phyloP scores from a whole-genome alignment of 2,329 filamentous ascomycete species.

The Fusarium virguliforme region DNA sequence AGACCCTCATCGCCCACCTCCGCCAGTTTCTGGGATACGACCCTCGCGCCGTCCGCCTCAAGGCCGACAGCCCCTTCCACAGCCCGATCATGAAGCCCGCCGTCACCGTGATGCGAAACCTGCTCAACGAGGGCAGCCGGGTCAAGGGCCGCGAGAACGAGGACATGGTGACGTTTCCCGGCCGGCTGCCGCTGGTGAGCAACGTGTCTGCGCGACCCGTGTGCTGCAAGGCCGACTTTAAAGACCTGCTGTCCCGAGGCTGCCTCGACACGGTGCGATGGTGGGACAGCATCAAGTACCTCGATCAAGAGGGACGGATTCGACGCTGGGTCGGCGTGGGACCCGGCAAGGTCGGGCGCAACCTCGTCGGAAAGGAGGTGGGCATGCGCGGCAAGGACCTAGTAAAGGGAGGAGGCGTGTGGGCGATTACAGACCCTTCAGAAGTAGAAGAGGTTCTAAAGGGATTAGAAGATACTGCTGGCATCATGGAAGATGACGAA shows the following conservation, averaged over 20 bases:
- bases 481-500: slow-evolving; percentile 66
- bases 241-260: slow-evolving; percentile 83
- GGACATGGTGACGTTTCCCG: slow-evolving; percentile 83
- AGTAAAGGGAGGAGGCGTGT: slow-evolving; percentile 91
- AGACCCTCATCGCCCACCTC: slow-evolving; percentile 85
- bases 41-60: slow-evolving; percentile 87
- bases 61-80: slow-evolving; percentile 92
- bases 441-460: slow-evolving; percentile 80
- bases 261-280: slow-evolving; percentile 94
- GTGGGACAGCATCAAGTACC: slow-evolving; percentile 93
- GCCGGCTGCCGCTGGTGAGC: slow-evolving; percentile 82
- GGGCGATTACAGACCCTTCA: slow-evolving; percentile 87
- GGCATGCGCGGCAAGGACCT: slow-evolving; percentile 85
- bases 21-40: slow-evolving; percentile 93
- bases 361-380: slow-evolving; percentile 95
- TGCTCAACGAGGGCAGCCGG: slow-evolving; percentile 74
- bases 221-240: slow-evolving; percentile 79
- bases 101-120: slow-evolving; percentile 78
- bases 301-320: slow-evolving; percentile 87
- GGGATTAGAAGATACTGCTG: slow-evolving; percentile 76
- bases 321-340: slow-evolving; percentile 92
- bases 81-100: slow-evolving; percentile 93
- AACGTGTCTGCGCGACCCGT: slow-evolving; percentile 91
- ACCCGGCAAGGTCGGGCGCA: slow-evolving; percentile 92
- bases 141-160: slow-evolving; percentile 68